These are phyloP conservation scores for Yueomyces sp. DNA, from an alignment of 1,139 yeast species.

Conservation along the genomic window DNA sequence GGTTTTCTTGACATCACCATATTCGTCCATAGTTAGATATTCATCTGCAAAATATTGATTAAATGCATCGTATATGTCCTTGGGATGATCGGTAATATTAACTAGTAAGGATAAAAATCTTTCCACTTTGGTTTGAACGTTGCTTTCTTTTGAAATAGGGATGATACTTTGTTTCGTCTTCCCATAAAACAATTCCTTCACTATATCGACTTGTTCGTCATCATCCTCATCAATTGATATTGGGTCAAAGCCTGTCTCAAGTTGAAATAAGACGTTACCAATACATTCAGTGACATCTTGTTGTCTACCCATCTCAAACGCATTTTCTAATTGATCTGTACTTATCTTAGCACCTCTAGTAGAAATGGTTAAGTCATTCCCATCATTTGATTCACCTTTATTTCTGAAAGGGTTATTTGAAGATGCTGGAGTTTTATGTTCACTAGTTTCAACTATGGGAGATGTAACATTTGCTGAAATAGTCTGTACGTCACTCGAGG, in stretches of 20 bases:
- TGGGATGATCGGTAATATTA: conserved; percentile 79
- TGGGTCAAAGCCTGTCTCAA: conserved; percentile 83
- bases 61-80: conserved; percentile 78
- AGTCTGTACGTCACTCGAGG: neutral
- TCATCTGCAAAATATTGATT: conserved; percentile 71
- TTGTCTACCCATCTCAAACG: conserved; percentile 76
- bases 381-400: neutral
- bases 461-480: neutral
- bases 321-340: conserved; percentile 54
- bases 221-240: conserved; percentile 51
- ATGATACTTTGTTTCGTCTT: conserved; percentile 44
- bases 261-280: conserved; percentile 83
- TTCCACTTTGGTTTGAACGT: conserved; percentile 51
- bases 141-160: conserved; percentile 23
- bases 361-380: conserved; percentile 1
- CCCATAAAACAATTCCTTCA: conserved; percentile 75
- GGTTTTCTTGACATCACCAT: conserved; percentile 58
- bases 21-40: conserved; percentile 51
- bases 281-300: conserved; percentile 97
- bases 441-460: conserved; percentile 1
- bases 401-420: neutral
- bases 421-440: neutral
- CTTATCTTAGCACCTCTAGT: conserved; percentile 33
- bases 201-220: conserved; percentile 70
- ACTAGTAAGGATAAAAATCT: conserved; percentile 71